Evolutionary conservation across 2,329 filamentous ascomycete genomes (phyloP), one percentile per base, ranked within the genome.

Genomic region (Tolypocladium nubicola): DNA sequence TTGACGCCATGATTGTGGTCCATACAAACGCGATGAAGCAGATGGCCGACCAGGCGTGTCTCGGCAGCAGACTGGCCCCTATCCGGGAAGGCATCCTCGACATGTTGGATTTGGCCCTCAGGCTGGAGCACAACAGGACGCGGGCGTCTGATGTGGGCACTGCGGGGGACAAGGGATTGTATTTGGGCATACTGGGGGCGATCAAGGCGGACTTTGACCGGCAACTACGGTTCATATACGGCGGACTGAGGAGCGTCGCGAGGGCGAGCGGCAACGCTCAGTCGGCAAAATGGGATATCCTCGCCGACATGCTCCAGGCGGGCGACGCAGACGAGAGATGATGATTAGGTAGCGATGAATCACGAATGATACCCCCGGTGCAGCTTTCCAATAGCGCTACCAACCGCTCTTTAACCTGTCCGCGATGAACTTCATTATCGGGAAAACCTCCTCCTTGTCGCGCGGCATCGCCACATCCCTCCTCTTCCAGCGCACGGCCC

Each of bases 371-470:
- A 66, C 63, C 63, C 64, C 26, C 26, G 6, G 59, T 58, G 47
- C 30, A 33, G 30, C 30, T 33, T 33, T 33, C 30, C 30, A 33
- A 33, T 33, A 9, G 6, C 30, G 30, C 1, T 61, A 61, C 57
- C 62, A 66, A 21, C 62, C 67, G 55, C 58, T 63, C 37, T 57
- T 66, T 21, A 94, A 70, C 65, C 86, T 79, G 54, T 86, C 80
- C 0, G 86, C 86, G 65, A 91, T 81, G 65, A 87, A 97, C 66
- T 87, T 83, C 90, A 97, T 97, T 59, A 97, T 81, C 0, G 92
- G 91, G 65, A 92, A 68, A 80, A 95, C 92, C 77, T 97, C 92
- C 13, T 95, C 90, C 56, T 87, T 79, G 68, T 80, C 87, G 52
- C 78, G 76, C n/a, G 91, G 90, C 92, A 97, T 96, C 1, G 80